phyloP scores from a whole-genome alignment of 179 eudicot species.

The Silene vulgaris region DNA sequence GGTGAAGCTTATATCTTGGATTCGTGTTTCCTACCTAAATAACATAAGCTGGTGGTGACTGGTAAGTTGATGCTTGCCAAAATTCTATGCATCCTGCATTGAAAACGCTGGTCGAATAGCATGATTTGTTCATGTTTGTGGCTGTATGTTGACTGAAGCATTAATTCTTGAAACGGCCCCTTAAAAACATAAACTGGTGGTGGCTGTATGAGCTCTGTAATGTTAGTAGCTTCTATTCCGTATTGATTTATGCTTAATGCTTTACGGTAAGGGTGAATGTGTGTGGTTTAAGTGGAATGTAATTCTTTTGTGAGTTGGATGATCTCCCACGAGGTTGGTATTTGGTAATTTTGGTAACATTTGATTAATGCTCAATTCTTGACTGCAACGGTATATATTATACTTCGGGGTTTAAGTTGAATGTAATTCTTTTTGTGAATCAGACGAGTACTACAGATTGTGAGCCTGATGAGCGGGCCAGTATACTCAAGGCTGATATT shows the following conservation, averaged over 20 bases:
- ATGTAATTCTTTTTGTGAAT: conserved; percentile 16
- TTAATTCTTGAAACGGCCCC: background rate
- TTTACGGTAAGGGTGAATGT: too few relatives aligned
- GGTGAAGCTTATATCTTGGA: conserved; percentile 4
- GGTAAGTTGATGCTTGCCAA: background rate
- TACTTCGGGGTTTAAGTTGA: background rate
- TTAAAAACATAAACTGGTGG: background rate
- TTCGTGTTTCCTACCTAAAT: background rate
- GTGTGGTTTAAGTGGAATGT: too few relatives aligned
- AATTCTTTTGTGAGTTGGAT: background rate
- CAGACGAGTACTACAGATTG: conserved; percentile 54
- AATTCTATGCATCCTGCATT: background rate
- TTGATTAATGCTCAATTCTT: conserved; percentile 4
- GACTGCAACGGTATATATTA: background rate
- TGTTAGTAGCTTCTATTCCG: too few relatives aligned
- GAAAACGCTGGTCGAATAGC: background rate
- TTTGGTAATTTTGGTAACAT: background rate
- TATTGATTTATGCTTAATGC: too few relatives aligned
- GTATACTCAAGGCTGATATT: conserved; percentile 53
- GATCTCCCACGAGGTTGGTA: background rate
- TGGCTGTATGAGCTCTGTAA: background rate
- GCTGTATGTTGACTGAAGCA: background rate
- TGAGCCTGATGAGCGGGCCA: conserved; percentile 50
- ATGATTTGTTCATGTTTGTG: background rate
- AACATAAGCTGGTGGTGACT: background rate